These are phyloP conservation scores for Neolentinus lepideus DNA, from an alignment of 1,284 basidiomycete species.

Conservation along the genomic window DNA sequence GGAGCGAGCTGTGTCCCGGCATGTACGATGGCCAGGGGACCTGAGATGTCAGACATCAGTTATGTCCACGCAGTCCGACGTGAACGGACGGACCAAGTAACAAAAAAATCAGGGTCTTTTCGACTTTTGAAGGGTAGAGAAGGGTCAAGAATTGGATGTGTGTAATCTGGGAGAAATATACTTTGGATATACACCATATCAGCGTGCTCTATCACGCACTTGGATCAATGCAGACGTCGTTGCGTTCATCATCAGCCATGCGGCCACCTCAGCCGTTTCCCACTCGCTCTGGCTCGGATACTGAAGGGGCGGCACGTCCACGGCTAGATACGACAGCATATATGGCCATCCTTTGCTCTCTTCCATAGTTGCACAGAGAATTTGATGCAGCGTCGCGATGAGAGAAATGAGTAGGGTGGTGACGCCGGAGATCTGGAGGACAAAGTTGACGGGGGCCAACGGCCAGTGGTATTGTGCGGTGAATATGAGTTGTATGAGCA, in stretches of 20 bases:
- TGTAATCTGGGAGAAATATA: slow-evolving; percentile 59
- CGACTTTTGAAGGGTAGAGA: slow-evolving; percentile 90
- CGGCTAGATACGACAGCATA: slow-evolving; percentile 87
- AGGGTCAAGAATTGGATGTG: slow-evolving; percentile 98
- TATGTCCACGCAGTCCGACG: background rate
- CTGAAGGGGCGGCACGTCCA: slow-evolving; percentile 67
- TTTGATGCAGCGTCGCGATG: slow-evolving; percentile 71
- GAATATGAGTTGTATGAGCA: slow-evolving; percentile 90
- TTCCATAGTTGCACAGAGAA: slow-evolving; percentile 52
- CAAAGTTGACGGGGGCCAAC: slow-evolving; percentile 87
- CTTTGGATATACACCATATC: background rate
- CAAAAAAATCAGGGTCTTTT: slow-evolving; percentile 82
- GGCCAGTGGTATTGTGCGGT: slow-evolving; percentile 96
- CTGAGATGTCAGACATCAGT: slow-evolving; percentile 23
- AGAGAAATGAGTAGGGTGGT: slow-evolving; percentile 72
- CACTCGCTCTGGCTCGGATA: slow-evolving; percentile 35
- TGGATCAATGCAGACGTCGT: slow-evolving; percentile 82
- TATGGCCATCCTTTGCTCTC: slow-evolving; percentile 85
- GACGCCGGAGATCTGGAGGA: slow-evolving; percentile 82
- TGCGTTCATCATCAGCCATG: slow-evolving; percentile 87
- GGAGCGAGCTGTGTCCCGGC: slow-evolving; percentile 83
- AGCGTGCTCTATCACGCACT: slow-evolving; percentile 33
- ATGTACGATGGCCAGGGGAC: slow-evolving; percentile 82
- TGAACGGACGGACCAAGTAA: slow-evolving; percentile 54
- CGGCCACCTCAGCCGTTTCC: slow-evolving; percentile 62